phyloP scores from a whole-genome alignment of 1,139 yeast species.

The Trichomonascaceae sp. region DNA sequence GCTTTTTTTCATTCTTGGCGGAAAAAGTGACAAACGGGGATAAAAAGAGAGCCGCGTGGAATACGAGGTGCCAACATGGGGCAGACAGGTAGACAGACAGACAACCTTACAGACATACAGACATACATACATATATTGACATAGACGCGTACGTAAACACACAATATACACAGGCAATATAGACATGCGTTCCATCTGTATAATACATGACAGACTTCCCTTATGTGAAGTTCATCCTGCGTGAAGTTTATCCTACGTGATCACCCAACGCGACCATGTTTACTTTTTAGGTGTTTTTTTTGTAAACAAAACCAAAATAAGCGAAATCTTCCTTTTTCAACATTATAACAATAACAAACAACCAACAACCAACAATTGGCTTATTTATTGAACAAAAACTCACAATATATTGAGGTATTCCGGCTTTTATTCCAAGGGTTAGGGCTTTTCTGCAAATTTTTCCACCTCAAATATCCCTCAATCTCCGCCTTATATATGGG shows the following conservation, averaged over 20 bases:
- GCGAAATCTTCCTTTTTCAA: background rate
- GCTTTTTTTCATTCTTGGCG: background rate
- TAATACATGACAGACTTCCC: no score
- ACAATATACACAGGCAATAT: no score
- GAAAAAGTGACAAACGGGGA: background rate
- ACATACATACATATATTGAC: background rate
- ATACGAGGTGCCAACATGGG: no score
- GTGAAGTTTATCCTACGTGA: no score
- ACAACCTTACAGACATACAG: no score
- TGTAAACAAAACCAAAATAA: background rate
- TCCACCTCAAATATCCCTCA: no score
- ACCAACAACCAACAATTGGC: background rate
- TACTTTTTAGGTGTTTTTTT: background rate
- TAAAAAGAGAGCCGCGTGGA: background rate
- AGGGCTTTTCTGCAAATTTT: no score
- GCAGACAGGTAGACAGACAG: no score
- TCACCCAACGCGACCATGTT: background rate
- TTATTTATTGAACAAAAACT: background rate
- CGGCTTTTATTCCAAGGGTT: background rate
- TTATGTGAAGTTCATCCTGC: no score
- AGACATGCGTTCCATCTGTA: no score
- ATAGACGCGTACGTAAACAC: background rate
- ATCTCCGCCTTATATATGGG: no score
- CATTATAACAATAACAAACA: background rate
- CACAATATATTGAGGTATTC: no score